Evolutionary conservation across 306 rosid species (phyloP).

Genomic region (Abrus precatorius): DNA sequence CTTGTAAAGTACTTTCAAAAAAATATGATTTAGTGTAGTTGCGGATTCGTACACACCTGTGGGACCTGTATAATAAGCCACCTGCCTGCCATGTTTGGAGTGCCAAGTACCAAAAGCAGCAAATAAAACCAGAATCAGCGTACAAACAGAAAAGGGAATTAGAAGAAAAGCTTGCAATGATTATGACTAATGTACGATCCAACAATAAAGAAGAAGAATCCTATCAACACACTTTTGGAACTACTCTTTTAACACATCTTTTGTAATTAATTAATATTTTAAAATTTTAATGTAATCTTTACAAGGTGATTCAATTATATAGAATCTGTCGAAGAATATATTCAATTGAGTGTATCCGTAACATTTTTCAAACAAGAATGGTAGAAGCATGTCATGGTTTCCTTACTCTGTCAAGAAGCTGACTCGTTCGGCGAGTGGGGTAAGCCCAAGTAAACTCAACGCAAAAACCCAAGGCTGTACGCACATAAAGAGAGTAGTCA

Average conservation of each 20-base stretch:
- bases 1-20: not conserved
- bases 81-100: constrained; percentile 62
- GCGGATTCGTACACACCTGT: constrained; percentile 68
- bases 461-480: constrained; percentile 88
- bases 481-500: not conserved
- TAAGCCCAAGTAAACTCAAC: constrained; percentile 81
- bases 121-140: constrained; percentile 17
- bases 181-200: not conserved
- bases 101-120: not conserved
- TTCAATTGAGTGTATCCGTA: no score
- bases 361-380: not conserved
- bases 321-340: no score
- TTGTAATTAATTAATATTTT: no score
- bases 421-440: constrained; percentile 88
- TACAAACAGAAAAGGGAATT: not conserved
- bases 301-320: no score
- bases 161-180: not conserved
- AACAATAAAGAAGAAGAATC: not conserved
- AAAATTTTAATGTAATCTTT: no score
- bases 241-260: no score
- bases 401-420: constrained; percentile 94
- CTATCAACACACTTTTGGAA: no score
- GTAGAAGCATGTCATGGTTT: not conserved
- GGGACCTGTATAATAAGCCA: constrained; percentile 90
- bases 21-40: not conserved